Base-by-base conservation (phyloP, 768 basidiomycete species). In the Mycena olivaceomarginata region DNA sequence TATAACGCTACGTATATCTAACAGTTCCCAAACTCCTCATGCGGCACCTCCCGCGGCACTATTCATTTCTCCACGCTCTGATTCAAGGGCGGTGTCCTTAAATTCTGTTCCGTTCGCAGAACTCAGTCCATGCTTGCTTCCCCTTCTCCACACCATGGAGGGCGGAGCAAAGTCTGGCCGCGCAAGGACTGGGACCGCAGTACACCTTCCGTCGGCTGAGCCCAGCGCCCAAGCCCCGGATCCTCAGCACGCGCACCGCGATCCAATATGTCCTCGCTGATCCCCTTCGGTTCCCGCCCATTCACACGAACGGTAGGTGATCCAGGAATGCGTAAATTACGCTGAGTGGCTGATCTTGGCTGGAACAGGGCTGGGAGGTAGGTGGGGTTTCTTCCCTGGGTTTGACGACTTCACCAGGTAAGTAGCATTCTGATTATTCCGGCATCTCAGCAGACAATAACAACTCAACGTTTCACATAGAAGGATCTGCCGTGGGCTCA, bases 91-190 rank as follows among this genome's bases (percentile, higher is more conserved):
- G 53, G 15, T 22, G 48, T 13, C 53, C 53, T 25, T 56, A n/a
- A 56, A 51, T 51, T 5, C 16, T 51, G 48, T 51, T 51, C 15
- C 48, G 48, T 51, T 51, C 53, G 22, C 89, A 79, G 90, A 88
- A 84, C 84, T 91, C 90, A n/a, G 83, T 87, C 15, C 93, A 94
- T 80, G 90, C 87, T 1, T 86, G 90, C 76, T 95, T 94, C 88
- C 93, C 94, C 10, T 92, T 95, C 88, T 86, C 92, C 84, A 90
- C 90, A 0, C 94, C 94, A 16, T 67, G 76, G 22, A 81, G 83
- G 51, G 85, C 87, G 86, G 79, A 85, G 70, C 75, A 84, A 6
- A 85, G 82, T 22, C 82, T 92, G 37, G 85, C 85, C 2, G 82
- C 82, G 45, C 90, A 87, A 65, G 86, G 85, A 3, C 76, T 88